Percentiles rank a stretch among this genome's conserved stretches.
These are phyloP conservation scores for Hypoxylon sp. DNA, from an alignment of 2,329 filamentous ascomycete genomes.

Conservation along the genomic window DNA sequence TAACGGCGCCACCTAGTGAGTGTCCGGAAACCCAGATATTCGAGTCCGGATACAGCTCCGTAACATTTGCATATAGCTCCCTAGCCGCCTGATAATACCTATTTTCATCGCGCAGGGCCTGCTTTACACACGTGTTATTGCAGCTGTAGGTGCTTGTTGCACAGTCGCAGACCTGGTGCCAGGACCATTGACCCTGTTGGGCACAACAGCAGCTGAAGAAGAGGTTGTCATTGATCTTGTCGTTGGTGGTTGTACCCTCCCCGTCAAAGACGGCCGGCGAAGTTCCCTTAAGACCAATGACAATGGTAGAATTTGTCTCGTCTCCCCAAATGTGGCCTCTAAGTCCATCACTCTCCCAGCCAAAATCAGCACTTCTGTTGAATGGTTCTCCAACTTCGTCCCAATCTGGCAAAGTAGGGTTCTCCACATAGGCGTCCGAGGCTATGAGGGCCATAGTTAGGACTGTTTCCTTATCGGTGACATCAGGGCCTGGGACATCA, in stretches of 20 bases:
- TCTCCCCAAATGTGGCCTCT: constrained; percentile 95
- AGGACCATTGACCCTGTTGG: constrained; percentile 90
- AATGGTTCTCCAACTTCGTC: constrained; percentile 83
- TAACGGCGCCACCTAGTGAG: constrained; percentile 90
- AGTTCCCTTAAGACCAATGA: constrained; percentile 95
- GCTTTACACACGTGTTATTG: constrained; percentile 89
- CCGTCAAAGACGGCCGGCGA: constrained; percentile 93
- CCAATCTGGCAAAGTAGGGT: constrained; percentile 83
- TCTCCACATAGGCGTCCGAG: constrained; percentile 87
- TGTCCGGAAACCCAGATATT: constrained; percentile 93
- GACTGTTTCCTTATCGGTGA: constrained; percentile 88
- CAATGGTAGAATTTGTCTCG: constrained; percentile 85
- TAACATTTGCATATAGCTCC: constrained; percentile 93
- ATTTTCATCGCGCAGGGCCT: constrained; percentile 84
- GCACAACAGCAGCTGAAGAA: constrained; percentile 99
- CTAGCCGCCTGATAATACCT: constrained; percentile 92
- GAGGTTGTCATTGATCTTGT: constrained; percentile 97
- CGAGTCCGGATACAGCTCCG: constrained; percentile 85
- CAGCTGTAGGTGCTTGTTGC: constrained; percentile 88
- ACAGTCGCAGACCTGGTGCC: constrained; percentile 94
- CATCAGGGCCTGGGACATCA: constrained; percentile 81
- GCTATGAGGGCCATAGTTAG: constrained; percentile 90
- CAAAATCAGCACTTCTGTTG: constrained; percentile 90
- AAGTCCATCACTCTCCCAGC: constrained; percentile 90
- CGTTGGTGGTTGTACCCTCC: constrained; percentile 95